These are phyloP conservation scores for Shiraia sp. DNA, from an alignment of 2,329 filamentous ascomycete species.

Conservation along the genomic window DNA sequence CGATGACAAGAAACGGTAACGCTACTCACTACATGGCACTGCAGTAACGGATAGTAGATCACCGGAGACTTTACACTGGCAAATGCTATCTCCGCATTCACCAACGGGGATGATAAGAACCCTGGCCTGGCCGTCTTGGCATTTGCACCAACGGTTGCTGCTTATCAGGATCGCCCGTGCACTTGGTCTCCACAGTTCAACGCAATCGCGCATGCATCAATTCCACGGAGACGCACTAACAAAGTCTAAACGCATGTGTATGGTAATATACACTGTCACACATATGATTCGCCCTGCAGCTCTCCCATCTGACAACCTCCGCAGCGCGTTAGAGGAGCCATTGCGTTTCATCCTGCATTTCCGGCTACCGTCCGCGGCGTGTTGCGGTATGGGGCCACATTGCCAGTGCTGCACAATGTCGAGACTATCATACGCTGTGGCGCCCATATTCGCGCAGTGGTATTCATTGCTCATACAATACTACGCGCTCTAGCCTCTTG, in stretches of 20 bases:
- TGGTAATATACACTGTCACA: slow-evolving; percentile 19
- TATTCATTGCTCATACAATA: too few relatives aligned
- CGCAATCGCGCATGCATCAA: slow-evolving; percentile 2
- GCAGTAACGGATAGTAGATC: background rate
- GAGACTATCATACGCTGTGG: too few relatives aligned
- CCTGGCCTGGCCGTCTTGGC: slow-evolving; percentile 14
- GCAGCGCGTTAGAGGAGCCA: too few relatives aligned
- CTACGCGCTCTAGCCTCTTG: background rate
- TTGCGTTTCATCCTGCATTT: background rate
- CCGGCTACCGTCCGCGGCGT: background rate
- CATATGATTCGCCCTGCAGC: slow-evolving; percentile 12
- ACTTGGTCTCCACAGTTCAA: slow-evolving; percentile 4
- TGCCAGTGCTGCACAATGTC: too few relatives aligned
- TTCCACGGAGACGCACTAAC: slow-evolving; percentile 31
- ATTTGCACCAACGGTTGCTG: slow-evolving; percentile 10
- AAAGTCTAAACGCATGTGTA: slow-evolving; percentile 6
- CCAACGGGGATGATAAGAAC: slow-evolving; percentile 21
- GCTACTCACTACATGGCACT: background rate
- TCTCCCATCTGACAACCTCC: slow-evolving; percentile 14
- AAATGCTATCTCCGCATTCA: slow-evolving; percentile 22
- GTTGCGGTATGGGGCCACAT: background rate
- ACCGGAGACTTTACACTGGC: slow-evolving; percentile 10
- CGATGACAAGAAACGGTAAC: too few relatives aligned
- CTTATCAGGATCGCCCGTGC: slow-evolving; percentile 29
- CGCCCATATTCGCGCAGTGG: too few relatives aligned